These are phyloP conservation scores for Citrus australasica DNA, from an alignment of 345 rosid genomes.

Conservation along the genomic window DNA sequence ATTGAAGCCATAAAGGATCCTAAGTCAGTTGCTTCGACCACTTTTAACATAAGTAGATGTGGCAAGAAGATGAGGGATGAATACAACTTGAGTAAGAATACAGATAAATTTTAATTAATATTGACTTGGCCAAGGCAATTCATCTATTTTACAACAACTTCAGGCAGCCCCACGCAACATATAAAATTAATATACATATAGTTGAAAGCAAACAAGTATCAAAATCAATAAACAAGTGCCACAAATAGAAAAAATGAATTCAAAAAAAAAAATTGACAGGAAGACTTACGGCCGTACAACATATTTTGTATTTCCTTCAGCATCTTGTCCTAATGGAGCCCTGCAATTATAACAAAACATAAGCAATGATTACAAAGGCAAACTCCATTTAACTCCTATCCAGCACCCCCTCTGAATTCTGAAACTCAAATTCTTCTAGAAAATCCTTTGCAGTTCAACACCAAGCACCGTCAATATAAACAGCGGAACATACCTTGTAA, in stretches of 20 bases:
- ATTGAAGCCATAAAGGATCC: background rate
- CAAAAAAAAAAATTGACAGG: slow-evolving; percentile 8
- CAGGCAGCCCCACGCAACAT: background rate
- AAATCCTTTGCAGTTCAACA: background rate
- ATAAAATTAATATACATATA: background rate
- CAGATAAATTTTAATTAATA: background rate
- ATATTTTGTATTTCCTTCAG: slow-evolving; percentile 88
- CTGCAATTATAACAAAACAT: slow-evolving; percentile 36
- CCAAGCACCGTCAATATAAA: background rate
- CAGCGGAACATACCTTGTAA: slow-evolving; percentile 59
- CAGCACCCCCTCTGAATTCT: background rate
- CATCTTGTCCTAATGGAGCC: slow-evolving; percentile 75
- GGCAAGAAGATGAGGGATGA: background rate
- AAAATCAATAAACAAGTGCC: slow-evolving; percentile 11
- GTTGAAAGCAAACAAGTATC: background rate
- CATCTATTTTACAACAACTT: background rate
- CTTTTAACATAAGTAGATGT: background rate
- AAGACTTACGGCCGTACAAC: slow-evolving; percentile 86
- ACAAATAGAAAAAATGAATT: background rate
- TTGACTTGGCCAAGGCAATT: background rate
- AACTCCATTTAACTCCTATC: background rate
- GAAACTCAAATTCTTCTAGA: background rate
- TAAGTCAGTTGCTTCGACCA: background rate
- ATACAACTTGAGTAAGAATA: background rate
- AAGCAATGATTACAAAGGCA: background rate